These are phyloP conservation scores for Prosopis cineraria DNA, from an alignment of 306 rosid genomes.

Conservation along the genomic window DNA sequence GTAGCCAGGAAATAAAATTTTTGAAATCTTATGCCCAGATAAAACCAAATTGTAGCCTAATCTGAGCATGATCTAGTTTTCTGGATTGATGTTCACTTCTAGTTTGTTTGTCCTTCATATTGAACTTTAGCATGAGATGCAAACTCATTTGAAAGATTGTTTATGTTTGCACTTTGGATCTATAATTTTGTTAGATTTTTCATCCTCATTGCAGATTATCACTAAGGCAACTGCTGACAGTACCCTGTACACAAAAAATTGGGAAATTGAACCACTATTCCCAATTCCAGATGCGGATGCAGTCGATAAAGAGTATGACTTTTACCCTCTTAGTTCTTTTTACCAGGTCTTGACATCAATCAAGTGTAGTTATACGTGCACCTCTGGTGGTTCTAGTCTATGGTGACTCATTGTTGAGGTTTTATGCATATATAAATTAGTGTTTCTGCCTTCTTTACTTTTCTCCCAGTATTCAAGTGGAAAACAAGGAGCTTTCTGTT, in stretches of 20 bases:
- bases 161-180: slow-evolving; percentile 25
- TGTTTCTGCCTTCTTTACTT: slow-evolving; percentile 8
- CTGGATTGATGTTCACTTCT: background rate
- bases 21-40: background rate
- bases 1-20: background rate
- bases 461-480: background rate
- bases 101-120: slow-evolving; percentile 16
- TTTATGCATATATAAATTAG: background rate
- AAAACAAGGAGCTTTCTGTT: slow-evolving; percentile 14
- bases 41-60: background rate
- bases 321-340: slow-evolving; percentile 32
- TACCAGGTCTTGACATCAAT: slow-evolving; percentile 5
- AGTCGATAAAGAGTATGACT: slow-evolving; percentile 58
- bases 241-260: slow-evolving; percentile 73
- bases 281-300: slow-evolving; percentile 67
- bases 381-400: slow-evolving; percentile 14
- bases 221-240: slow-evolving; percentile 96
- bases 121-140: background rate
- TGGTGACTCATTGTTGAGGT: slow-evolving; percentile 9
- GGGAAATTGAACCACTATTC: slow-evolving; percentile 96
- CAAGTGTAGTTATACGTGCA: slow-evolving; percentile 10
- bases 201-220: slow-evolving; percentile 64
- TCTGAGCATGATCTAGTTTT: background rate
- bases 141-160: background rate
- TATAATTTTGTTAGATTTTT: slow-evolving; percentile 16